Evolutionary conservation across 1,139 yeast species (phyloP), one percentile per base, ranked within the genome.

Genomic region (Cylindricascospora bacillispora): DNA sequence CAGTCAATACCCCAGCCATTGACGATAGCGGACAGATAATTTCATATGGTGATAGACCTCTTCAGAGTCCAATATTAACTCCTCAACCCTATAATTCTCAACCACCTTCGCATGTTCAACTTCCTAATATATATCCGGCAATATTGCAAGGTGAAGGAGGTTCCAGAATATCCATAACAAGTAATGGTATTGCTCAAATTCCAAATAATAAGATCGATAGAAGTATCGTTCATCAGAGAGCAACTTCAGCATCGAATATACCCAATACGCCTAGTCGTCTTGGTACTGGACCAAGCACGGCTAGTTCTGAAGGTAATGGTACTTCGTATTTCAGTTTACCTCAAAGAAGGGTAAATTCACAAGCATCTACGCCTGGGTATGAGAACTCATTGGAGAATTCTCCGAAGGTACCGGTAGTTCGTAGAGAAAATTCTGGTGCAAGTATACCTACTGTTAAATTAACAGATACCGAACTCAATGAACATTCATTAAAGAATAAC

Each of bases 1-100:
- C n/a, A 23, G 4, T 30, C 35, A 11, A 26, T 29, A 14, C n/a
- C n/a, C 58, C 58, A 6, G 50, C 54, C 13, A 48, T 53, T 27
- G 58, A 53, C 10, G 21, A 18, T 18, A 18, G 10, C 10, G 21
- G 21, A 7, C 7, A 54, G 30, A 32, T 54, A 35, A 47, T 54
- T 4, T 20, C 29, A 14, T 27, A 20, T 15, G n/a, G 15, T n/a
- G 20, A 15, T n/a, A 20, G 20, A 24, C 19, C 30, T 15, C 9
- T 18, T 7, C 10, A 7, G 21, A 10, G 21, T 18, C n/a, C n/a
- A n/a, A n/a, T n/a, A n/a, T n/a, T n/a, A n/a, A n/a, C n/a, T n/a
- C n/a, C n/a, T n/a, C n/a, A n/a, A n/a, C n/a, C n/a, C n/a, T n/a
- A n/a, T n/a, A n/a, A n/a, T n/a, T 18, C 21, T 18, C 21, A 18